These are phyloP conservation scores for Xylariaceae sp. DNA, from an alignment of 2,329 filamentous ascomycete genomes.

Conservation along the genomic window DNA sequence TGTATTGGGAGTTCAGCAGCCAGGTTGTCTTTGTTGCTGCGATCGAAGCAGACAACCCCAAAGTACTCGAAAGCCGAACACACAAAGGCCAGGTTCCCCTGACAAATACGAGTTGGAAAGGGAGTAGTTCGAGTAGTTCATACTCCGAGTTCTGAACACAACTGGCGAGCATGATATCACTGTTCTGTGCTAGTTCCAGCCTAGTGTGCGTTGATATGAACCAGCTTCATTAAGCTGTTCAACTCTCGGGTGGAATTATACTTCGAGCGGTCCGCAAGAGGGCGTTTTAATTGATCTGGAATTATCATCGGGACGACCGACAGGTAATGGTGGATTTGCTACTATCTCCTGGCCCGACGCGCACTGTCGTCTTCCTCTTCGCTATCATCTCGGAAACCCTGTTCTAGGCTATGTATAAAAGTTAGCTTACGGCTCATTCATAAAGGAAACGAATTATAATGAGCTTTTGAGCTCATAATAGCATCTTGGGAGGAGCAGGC, in stretches of 20 bases:
- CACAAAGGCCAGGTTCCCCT: too few species aligned
- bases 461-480: not conserved
- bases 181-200: not conserved
- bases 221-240: not conserved
- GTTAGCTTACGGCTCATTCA: conserved; percentile 20
- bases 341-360: conserved; percentile 22
- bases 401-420: conserved; percentile 57
- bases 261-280: not conserved
- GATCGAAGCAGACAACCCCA: too few species aligned
- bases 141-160: too few species aligned
- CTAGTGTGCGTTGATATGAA: not conserved
- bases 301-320: not conserved
- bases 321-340: not conserved
- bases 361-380: conserved; percentile 54
- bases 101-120: too few species aligned
- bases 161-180: conserved; percentile 10
- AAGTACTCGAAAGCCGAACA: too few species aligned
- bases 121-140: too few species aligned
- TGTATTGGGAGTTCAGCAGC: too few species aligned
- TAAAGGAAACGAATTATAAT: not conserved
- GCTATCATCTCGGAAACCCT: conserved; percentile 74
- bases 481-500: not conserved
- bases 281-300: not conserved
- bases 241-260: too few species aligned
- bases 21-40: too few species aligned